Evolutionary conservation across 2,329 filamentous ascomycete genomes (phyloP).

Genomic region (Myriosclerotinia scirpicola): DNA sequence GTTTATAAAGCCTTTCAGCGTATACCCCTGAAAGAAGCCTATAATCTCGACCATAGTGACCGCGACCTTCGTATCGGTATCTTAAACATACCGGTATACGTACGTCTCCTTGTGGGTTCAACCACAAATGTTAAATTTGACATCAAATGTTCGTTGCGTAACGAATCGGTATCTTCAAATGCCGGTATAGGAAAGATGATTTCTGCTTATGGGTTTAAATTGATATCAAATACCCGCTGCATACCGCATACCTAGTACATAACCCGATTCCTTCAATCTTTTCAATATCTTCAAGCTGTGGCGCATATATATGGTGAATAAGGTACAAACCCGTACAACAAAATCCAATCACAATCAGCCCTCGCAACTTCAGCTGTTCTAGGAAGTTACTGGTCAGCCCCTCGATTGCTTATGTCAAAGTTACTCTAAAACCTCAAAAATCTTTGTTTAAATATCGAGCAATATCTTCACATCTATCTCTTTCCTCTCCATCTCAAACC

Average conservation of each 20-base stretch:
- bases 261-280: neutral
- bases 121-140: too few relatives aligned
- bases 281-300: neutral
- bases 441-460: constrained; percentile 4
- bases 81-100: too few relatives aligned
- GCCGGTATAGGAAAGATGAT: neutral
- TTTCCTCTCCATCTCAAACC: neutral
- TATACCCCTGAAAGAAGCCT: too few relatives aligned
- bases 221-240: neutral
- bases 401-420: constrained; percentile 1
- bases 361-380: constrained; percentile 4
- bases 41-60: too few relatives aligned
- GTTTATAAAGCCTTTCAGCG: too few relatives aligned
- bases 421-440: neutral
- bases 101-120: too few relatives aligned
- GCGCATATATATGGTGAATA: neutral
- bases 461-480: constrained; percentile 3
- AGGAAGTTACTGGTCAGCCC: neutral
- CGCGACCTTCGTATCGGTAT: too few relatives aligned
- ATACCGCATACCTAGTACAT: neutral
- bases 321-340: neutral
- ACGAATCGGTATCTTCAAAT: too few relatives aligned
- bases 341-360: constrained; percentile 6
- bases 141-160: too few relatives aligned
- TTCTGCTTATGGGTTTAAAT: constrained; percentile 2